A percentile compares a stretch with the other conserved stretches of the same genome.
phyloP scores from a whole-genome alignment of 169 alveolate genomes.

The Fabrea salina region DNA sequence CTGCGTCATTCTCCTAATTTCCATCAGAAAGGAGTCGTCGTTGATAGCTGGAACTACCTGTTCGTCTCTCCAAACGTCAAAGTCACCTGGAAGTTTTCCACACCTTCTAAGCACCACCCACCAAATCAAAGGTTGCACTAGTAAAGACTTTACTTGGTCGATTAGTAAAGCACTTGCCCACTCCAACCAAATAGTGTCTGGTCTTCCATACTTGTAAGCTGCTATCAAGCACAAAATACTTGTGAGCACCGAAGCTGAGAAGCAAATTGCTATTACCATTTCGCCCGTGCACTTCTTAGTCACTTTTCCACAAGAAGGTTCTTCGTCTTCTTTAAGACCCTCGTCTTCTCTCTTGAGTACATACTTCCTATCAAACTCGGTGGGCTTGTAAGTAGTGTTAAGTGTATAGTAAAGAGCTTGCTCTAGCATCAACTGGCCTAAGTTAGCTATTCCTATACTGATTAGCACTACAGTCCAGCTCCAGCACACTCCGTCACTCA shows the following conservation, averaged over 20 bases:
- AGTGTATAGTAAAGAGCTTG: slow-evolving; percentile 41
- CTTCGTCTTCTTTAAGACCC: slow-evolving; percentile 38
- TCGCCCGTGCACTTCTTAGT: slow-evolving; percentile 50
- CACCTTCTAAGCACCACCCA: slow-evolving; percentile 54
- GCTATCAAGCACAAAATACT: slow-evolving; percentile 28
- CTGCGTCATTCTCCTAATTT: slow-evolving; percentile 22
- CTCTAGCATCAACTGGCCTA: slow-evolving; percentile 49
- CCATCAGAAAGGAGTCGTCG: slow-evolving; percentile 37
- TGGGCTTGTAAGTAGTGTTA: slow-evolving; percentile 38
- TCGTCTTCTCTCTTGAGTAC: slow-evolving; percentile 30
- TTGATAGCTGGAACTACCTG: slow-evolving; percentile 34
- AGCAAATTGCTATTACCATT: slow-evolving; percentile 26
- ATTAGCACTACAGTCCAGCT: slow-evolving; percentile 31
- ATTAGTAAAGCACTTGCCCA: slow-evolving; percentile 42
- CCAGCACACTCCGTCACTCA: slow-evolving; percentile 35
- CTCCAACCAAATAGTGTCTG: slow-evolving; percentile 35
- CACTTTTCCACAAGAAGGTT: slow-evolving; percentile 46
- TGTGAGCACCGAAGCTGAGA: not conserved
- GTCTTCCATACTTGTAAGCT: slow-evolving; percentile 41
- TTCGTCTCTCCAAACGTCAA: slow-evolving; percentile 56
- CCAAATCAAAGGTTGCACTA: slow-evolving; percentile 44
- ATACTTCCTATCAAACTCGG: slow-evolving; percentile 40
- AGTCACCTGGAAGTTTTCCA: slow-evolving; percentile 42
- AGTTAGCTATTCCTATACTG: slow-evolving; percentile 39
- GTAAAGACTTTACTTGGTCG: slow-evolving; percentile 41